Conservation (phyloP, 2,329 filamentous ascomycete genomes). For the Aspergillus carbonarius region DNA sequence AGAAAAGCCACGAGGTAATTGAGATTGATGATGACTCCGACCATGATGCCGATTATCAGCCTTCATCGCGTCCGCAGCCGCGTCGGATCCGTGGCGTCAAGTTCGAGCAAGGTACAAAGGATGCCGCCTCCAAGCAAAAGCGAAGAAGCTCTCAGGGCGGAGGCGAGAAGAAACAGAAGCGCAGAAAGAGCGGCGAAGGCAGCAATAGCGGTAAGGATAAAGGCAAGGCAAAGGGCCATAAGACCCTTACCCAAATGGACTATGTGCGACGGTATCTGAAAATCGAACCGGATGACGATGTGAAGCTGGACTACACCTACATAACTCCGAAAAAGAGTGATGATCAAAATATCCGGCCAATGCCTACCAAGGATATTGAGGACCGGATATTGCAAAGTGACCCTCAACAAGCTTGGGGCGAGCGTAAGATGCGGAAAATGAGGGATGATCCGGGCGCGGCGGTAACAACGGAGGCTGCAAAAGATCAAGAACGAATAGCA, state of each 20-base stretch:
- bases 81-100: slow-evolving; percentile 11
- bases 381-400: neutral
- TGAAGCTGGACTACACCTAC: slow-evolving; percentile 34
- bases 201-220: slow-evolving; percentile 22
- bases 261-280: slow-evolving; percentile 39
- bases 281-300: slow-evolving; percentile 36
- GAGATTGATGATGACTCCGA: slow-evolving; percentile 27
- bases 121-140: slow-evolving; percentile 19
- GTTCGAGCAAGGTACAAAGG: slow-evolving; percentile 12
- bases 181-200: slow-evolving; percentile 21
- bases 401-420: slow-evolving; percentile 6
- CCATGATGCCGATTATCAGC: slow-evolving; percentile 23
- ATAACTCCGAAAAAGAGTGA: slow-evolving; percentile 19
- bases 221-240: slow-evolving; percentile 28
- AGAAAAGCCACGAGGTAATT: slow-evolving; percentile 20
- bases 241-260: slow-evolving; percentile 46
- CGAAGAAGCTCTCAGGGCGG: slow-evolving; percentile 10
- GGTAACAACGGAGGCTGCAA: neutral
- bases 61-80: slow-evolving; percentile 11
- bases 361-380: neutral
- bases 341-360: neutral
- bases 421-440: slow-evolving; percentile 25
- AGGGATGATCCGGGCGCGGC: slow-evolving; percentile 11
- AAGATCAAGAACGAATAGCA: neutral
- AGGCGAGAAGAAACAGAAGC: slow-evolving; percentile 17